Evolutionary conservation across 257 asterid species (phyloP).

Genomic region (Solanum sejunctum): DNA sequence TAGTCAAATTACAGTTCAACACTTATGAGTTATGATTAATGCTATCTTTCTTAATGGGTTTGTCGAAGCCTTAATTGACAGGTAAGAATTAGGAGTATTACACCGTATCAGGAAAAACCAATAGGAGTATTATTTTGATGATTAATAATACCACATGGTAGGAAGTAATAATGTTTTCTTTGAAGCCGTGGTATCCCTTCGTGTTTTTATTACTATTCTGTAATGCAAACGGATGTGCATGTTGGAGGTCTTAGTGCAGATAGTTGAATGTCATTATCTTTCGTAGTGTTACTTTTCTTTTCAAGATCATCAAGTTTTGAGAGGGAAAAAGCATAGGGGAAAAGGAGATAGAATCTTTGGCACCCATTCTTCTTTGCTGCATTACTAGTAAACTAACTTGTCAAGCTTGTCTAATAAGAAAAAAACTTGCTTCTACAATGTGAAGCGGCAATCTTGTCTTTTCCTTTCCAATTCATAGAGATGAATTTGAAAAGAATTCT

Average conservation of each 20-base stretch:
- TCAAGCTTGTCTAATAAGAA: not conserved
- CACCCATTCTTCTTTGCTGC: not conserved
- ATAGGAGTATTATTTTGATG: not conserved
- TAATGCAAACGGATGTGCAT: not conserved
- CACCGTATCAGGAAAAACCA: not conserved
- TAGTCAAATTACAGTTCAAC: not conserved
- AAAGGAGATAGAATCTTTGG: not conserved
- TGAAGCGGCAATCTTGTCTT: not conserved
- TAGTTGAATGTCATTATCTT: not conserved
- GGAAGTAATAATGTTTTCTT: not conserved
- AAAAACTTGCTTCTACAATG: not conserved
- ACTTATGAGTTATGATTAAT: not conserved
- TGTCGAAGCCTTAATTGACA: not conserved
- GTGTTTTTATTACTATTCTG: not conserved
- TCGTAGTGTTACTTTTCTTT: not conserved
- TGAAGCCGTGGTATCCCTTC: not conserved
- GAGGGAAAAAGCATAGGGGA: not conserved
- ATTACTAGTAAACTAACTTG: not conserved
- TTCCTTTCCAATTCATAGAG: not conserved
- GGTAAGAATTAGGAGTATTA: not conserved
- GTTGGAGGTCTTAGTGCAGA: not conserved
- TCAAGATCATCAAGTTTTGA: not conserved
- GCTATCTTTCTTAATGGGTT: not conserved
- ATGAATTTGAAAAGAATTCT: not conserved
- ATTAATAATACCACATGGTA: not conserved